phyloP scores from a whole-genome alignment of 163 green algal genomes.

The Volvox carteri region DNA sequence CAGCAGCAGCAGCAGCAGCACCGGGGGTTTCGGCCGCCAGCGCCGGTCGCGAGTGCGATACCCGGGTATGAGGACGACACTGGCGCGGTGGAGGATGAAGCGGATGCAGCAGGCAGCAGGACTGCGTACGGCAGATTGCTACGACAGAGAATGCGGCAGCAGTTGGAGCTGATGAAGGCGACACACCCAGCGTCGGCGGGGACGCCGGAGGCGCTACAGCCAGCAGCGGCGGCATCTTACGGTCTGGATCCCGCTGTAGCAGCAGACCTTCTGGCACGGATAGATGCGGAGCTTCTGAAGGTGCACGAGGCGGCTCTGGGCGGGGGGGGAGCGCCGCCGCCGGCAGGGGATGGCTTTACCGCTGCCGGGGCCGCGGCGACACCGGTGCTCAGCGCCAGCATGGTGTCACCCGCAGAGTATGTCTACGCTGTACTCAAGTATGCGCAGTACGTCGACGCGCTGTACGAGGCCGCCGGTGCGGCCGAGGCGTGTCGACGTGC shows the following conservation, averaged over 20 bases:
- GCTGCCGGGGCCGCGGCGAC: background rate
- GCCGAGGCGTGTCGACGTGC: background rate
- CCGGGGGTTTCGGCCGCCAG: background rate
- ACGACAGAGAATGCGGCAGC: constrained; percentile 46
- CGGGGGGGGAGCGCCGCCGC: background rate
- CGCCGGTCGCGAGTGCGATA: background rate
- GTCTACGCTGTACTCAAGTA: constrained; percentile 43
- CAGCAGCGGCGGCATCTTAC: background rate
- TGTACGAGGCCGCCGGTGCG: background rate
- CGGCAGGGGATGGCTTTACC: background rate
- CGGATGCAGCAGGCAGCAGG: background rate
- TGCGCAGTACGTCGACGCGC: constrained; percentile 46
- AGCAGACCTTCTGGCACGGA: constrained; percentile 27
- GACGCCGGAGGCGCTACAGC: background rate
- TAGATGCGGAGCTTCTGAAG: constrained; percentile 20
- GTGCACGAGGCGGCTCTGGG: constrained; percentile 15
- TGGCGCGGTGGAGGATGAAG: background rate
- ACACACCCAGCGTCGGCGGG: background rate
- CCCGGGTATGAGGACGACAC: background rate
- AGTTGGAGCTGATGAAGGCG: background rate
- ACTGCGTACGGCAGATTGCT: constrained; percentile 22
- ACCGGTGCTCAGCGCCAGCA: constrained; percentile 6
- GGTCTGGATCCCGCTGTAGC: constrained; percentile 7
- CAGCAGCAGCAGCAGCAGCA: background rate
- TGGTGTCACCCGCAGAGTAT: constrained; percentile 43